Percentiles rank a stretch among this genome's conserved stretches.
Conservation (phyloP, 345 rosid species). For the Pistacia atlantica region DNA sequence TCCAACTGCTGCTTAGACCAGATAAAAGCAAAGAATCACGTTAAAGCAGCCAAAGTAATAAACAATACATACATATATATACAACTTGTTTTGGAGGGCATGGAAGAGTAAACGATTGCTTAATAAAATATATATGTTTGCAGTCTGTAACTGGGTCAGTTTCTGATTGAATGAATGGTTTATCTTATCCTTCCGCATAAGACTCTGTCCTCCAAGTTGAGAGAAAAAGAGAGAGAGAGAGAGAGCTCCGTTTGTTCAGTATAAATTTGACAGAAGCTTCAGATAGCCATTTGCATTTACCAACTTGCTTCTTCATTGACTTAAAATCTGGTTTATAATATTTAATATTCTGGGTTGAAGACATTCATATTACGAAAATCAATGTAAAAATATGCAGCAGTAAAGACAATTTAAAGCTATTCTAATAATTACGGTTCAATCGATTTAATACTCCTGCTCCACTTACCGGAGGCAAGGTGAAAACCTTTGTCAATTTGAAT, state of each 20-base stretch:
- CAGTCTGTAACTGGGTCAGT: background rate
- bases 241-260: too few relatives aligned
- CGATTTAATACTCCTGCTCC: too few relatives aligned
- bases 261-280: background rate
- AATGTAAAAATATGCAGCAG: too few relatives aligned
- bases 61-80: background rate
- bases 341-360: too few relatives aligned
- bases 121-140: too few relatives aligned
- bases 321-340: background rate
- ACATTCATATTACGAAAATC: too few relatives aligned
- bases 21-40: slow-evolving; percentile 16
- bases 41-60: slow-evolving; percentile 13
- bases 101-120: slow-evolving; percentile 5
- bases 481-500: too few relatives aligned
- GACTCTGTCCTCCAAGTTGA: slow-evolving; percentile 27
- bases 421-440: too few relatives aligned
- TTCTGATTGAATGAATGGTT: background rate
- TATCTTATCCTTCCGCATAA: slow-evolving; percentile 23
- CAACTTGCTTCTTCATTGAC: slow-evolving; percentile 6
- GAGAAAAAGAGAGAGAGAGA: too few relatives aligned
- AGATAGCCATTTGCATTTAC: background rate
- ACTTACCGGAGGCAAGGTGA: too few relatives aligned
- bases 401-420: too few relatives aligned
- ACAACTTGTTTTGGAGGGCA: background rate
- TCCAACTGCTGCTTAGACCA: background rate